Base-by-base conservation (phyloP, 305 asterid genomes). In the Solanum hybrid region DNA sequence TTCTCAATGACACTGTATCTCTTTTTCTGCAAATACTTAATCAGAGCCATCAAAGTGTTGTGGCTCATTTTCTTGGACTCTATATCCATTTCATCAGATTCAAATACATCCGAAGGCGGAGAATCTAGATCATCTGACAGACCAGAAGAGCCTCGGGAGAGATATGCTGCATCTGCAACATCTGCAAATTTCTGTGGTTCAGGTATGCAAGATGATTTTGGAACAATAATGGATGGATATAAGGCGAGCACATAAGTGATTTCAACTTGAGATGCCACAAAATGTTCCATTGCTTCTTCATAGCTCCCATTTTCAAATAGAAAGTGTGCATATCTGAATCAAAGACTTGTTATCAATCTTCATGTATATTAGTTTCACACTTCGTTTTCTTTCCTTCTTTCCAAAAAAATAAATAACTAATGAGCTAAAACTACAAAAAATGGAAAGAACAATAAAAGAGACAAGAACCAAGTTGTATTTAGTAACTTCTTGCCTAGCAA, bases 241-340 rank as follows among this genome's bases (percentile, higher is more conserved):
- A 98, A 91, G 85, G 98, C 93, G 81, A 98, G 96, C 90, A 98
- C 98, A 86, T 96, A 94, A 86, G 93, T 95, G 91, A 98, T 94
- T 93, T 96, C 99, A 91, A 96, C 98, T 95, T 98, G 98, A 91
- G 99, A 98, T 91, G 98, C 98, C 90, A 93, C 90, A 93, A 96
- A 98, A 35, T 96, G 99, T 78, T 96, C 99, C 99, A 98, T 93
- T 90, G 99, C 98, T 92, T 98, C 99, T 94, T 98, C 99, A 89
- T 96, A 98, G 94, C 93, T 93, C 87, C 98, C 98, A 89, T 96
- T 97, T 86, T 95, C 99, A 92, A 94, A 97, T 91, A 97, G 95
- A 93, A 94, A 92, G 93, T 95, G 98, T 7, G 99, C 98, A 93
- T 97, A 97, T 92, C 99, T 96, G 96, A 86, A 91, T 27, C 14